Percentiles rank a stretch among this genome's conserved stretches.
Conservation (phyloP, 139 green algal genomes). For the Raphidocelis subcapitata region DNA sequence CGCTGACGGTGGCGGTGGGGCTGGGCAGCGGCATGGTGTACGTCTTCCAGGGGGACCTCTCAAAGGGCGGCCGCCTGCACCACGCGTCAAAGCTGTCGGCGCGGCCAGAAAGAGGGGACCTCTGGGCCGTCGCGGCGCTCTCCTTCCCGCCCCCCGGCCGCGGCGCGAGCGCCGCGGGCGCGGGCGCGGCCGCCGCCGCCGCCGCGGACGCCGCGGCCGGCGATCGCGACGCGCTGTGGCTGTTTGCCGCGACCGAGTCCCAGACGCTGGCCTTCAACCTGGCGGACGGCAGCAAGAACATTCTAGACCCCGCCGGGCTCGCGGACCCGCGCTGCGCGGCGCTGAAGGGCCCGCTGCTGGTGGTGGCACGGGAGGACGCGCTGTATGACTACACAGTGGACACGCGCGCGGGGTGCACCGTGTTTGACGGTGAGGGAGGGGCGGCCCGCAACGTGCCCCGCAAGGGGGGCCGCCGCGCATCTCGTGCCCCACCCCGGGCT, state of each 20-base stretch:
- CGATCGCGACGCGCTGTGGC: conserved; percentile 20
- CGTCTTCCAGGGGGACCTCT: background rate
- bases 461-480: no score
- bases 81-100: conserved; percentile 22
- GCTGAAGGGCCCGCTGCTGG: conserved; percentile 32
- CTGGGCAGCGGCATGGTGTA: conserved; percentile 27
- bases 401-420: conserved; percentile 66
- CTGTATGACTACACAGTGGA: conserved; percentile 81
- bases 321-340: conserved; percentile 21
- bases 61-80: background rate
- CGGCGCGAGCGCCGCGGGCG: background rate
- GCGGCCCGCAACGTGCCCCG: no score
- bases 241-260: conserved; percentile 70
- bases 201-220: background rate
- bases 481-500: no score
- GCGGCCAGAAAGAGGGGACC: conserved; percentile 31
- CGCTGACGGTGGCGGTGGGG: conserved; percentile 12
- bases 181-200: background rate
- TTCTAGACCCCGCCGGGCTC: conserved; percentile 22
- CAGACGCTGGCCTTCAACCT: conserved; percentile 60
- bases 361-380: conserved; percentile 63
- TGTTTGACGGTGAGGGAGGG: conserved; percentile 49
- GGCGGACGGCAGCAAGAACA: conserved; percentile 35
- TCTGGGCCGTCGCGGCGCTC: conserved; percentile 29
- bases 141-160: background rate